Percentiles rank a stretch among this genome's conserved stretches.
These are phyloP conservation scores for Abelmoschus esculentus DNA, from an alignment of 345 rosid species.

Conservation along the genomic window DNA sequence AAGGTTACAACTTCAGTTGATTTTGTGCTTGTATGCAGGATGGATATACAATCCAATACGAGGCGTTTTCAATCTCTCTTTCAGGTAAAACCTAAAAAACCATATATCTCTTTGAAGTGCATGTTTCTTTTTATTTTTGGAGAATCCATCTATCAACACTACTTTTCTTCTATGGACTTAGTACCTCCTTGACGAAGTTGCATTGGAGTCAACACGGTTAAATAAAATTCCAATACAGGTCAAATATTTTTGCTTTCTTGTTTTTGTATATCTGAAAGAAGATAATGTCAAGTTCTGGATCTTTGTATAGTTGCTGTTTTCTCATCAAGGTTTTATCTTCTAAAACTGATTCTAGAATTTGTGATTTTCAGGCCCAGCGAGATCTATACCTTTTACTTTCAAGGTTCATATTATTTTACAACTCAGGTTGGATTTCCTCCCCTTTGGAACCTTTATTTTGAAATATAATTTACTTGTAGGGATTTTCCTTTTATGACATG, in stretches of 20 bases:
- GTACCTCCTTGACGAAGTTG: constrained; percentile 94
- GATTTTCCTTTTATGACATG: constrained; percentile 4
- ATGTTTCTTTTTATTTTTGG: not conserved
- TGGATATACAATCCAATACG: constrained; percentile 84
- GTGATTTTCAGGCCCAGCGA: constrained; percentile 61
- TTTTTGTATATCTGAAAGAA: not conserved
- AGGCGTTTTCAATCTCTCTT: constrained; percentile 78
- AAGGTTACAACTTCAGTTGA: not conserved
- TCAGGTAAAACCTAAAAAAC: constrained; percentile 30
- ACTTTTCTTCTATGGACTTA: constrained; percentile 19
- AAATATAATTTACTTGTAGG: not conserved
- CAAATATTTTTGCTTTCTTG: constrained; percentile 4
- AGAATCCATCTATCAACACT: not conserved
- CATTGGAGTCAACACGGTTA: constrained; percentile 49
- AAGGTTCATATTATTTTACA: constrained; percentile 83
- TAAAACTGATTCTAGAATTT: not conserved
- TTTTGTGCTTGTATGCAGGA: constrained; percentile 42
- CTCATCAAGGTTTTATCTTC: not conserved
- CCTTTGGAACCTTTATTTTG: not conserved
- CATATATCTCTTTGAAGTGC: not conserved
- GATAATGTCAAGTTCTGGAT: constrained; percentile 4
- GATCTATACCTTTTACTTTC: constrained; percentile 78
- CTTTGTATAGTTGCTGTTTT: not conserved
- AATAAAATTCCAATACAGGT: constrained; percentile 87
- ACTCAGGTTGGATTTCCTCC: constrained; percentile 46